Conservation (phyloP, 2,329 filamentous ascomycete genomes). For the Alternaria triticimaculans region DNA sequence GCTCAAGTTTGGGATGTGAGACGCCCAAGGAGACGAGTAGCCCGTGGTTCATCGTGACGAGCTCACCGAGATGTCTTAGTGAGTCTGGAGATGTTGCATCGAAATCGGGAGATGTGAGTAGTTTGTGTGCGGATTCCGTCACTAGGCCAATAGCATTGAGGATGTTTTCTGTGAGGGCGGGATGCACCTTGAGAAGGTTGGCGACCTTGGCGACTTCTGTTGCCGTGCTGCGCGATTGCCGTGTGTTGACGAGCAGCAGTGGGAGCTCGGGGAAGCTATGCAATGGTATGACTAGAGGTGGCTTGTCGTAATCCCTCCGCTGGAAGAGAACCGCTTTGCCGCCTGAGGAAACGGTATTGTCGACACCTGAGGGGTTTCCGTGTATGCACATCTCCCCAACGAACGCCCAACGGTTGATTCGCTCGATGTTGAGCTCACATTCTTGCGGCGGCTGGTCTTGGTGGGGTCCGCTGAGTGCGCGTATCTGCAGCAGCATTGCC, state of each 20-base stretch:
- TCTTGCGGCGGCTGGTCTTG: constrained; percentile 88
- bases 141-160: constrained; percentile 85
- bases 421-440: constrained; percentile 86
- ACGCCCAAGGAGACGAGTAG: constrained; percentile 90
- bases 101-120: constrained; percentile 68
- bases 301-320: constrained; percentile 76
- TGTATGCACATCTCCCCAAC: constrained; percentile 97
- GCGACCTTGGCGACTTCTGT: constrained; percentile 87
- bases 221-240: constrained; percentile 83
- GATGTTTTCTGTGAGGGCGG: constrained; percentile 78
- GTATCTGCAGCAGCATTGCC: constrained; percentile 84
- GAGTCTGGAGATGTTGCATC: constrained; percentile 68
- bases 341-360: constrained; percentile 93
- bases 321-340: constrained; percentile 95
- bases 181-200: constrained; percentile 72
- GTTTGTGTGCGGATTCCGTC: constrained; percentile 63
- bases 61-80: constrained; percentile 78
- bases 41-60: constrained; percentile 94
- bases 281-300: constrained; percentile 76
- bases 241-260: constrained; percentile 87
- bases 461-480: constrained; percentile 87
- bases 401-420: constrained; percentile 98
- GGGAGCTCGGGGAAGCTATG: constrained; percentile 92
- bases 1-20: constrained; percentile 90
- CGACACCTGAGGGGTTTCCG: constrained; percentile 93